Percentiles rank a stretch among this genome's conserved stretches.
phyloP scores from a whole-genome alignment of 2,329 filamentous ascomycete species.

The Ramularia collo-cygni region DNA sequence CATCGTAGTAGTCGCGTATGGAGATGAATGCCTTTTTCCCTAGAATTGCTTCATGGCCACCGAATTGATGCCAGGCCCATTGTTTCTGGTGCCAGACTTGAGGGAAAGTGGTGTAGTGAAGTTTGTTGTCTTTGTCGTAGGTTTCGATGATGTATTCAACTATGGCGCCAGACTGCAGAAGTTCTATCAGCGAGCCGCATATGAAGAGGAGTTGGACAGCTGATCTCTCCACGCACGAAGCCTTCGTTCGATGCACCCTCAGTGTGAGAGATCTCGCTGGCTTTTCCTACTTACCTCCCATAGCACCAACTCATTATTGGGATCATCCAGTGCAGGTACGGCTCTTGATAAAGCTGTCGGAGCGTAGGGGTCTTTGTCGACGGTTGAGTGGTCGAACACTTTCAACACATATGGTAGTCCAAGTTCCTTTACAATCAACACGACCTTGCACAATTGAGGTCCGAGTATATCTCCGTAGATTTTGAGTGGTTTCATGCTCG shows the following conservation, averaged over 20 bases:
- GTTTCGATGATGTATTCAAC: constrained; percentile 27
- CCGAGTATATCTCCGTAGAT: constrained; percentile 13
- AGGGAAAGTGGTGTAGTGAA: constrained; percentile 21
- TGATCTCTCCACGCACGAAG: too few relatives aligned
- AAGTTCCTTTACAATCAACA: constrained; percentile 8
- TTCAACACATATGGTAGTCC: constrained; percentile 5
- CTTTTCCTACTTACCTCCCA: constrained; percentile 37
- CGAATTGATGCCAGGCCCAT: constrained; percentile 31
- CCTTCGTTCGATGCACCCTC: too few relatives aligned
- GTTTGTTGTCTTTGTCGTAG: constrained; percentile 28
- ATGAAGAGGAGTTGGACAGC: background rate
- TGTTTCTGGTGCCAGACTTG: constrained; percentile 24
- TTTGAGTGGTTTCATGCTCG: background rate
- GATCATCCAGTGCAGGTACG: constrained; percentile 38
- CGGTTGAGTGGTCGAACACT: constrained; percentile 1
- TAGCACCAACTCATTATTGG: constrained; percentile 38
- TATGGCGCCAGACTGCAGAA: constrained; percentile 25
- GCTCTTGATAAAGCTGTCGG: constrained; percentile 40
- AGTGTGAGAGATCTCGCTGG: too few relatives aligned
- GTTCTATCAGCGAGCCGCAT: constrained; percentile 2
- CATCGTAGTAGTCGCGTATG: constrained; percentile 18
- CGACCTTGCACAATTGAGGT: constrained; percentile 8
- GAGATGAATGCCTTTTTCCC: constrained; percentile 39
- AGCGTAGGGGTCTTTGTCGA: constrained; percentile 30
- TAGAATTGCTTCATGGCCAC: constrained; percentile 31